Percentiles rank a stretch among this genome's conserved stretches.
Evolutionary conservation across 495 filamentous ascomycete species (phyloP).

Genomic region (Daldinia grandis): DNA sequence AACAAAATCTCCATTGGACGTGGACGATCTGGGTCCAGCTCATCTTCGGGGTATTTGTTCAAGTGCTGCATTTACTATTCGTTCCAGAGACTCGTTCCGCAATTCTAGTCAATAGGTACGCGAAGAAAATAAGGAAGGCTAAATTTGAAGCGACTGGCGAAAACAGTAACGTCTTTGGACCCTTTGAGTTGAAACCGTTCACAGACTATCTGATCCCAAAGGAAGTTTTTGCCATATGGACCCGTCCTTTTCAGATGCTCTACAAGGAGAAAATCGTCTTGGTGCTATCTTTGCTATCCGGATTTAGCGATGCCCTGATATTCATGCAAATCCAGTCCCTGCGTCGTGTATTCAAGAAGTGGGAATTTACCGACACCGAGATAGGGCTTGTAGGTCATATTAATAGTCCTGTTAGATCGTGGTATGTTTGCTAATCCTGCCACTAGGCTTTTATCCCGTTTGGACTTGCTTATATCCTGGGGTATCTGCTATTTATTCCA

Average conservation of each 20-base stretch:
- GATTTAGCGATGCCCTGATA: conserved; percentile 81
- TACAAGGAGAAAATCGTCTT: conserved; percentile 76
- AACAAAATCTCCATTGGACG: conserved; percentile 66
- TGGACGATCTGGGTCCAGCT: conserved; percentile 87
- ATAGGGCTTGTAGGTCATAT: conserved; percentile 58
- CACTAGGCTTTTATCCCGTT: conserved; percentile 66
- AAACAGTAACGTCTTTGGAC: conserved; percentile 65
- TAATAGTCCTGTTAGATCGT: background rate
- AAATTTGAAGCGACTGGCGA: conserved; percentile 39
- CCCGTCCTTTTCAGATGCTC: conserved; percentile 81
- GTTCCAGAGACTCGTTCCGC: conserved; percentile 73
- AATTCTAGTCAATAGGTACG: conserved; percentile 70
- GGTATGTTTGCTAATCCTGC: background rate
- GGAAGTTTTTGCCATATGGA: conserved; percentile 69
- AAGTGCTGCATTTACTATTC: conserved; percentile 69
- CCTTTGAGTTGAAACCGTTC: conserved; percentile 61
- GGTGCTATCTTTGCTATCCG: conserved; percentile 73
- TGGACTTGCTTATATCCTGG: conserved; percentile 69
- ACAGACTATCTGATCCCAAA: conserved; percentile 60
- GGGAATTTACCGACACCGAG: conserved; percentile 63
- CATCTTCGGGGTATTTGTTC: conserved; percentile 71
- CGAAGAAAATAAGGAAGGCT: conserved; percentile 65
- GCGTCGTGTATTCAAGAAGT: conserved; percentile 68
- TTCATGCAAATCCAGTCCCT: conserved; percentile 81
- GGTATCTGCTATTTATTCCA: conserved; percentile 69